These are phyloP conservation scores for Boletus reticuloceps DNA, from an alignment of 768 basidiomycete species.

Conservation along the genomic window DNA sequence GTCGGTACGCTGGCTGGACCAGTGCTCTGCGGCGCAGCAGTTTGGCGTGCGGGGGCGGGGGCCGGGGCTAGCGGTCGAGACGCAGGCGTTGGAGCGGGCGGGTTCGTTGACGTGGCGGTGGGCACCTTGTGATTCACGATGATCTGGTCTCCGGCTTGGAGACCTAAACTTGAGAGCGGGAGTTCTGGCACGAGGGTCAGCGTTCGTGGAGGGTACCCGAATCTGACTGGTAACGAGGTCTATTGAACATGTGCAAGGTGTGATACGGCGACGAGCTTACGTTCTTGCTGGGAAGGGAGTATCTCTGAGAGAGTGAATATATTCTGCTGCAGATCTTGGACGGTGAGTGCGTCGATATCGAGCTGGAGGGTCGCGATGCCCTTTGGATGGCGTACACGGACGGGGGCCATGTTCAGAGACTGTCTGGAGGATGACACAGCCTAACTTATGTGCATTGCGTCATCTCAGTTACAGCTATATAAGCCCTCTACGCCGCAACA, in stretches of 20 bases:
- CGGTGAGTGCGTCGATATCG: constrained; percentile 57
- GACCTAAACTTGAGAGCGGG: constrained; percentile 71
- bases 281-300: constrained; percentile 69
- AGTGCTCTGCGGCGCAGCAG: constrained; percentile 12
- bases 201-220: constrained; percentile 80
- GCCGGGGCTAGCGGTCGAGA: constrained; percentile 15
- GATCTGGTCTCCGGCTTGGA: constrained; percentile 80
- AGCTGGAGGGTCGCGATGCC: constrained; percentile 79
- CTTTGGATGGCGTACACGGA: constrained; percentile 83
- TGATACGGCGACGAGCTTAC: constrained; percentile 44
- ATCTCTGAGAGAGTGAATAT: constrained; percentile 70
- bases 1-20: constrained; percentile 60
- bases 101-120: constrained; percentile 8
- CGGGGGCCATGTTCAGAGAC: constrained; percentile 50
- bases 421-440: too few species aligned
- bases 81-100: constrained; percentile 8
- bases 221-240: constrained; percentile 51
- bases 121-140: constrained; percentile 57
- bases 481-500: constrained; percentile 12
- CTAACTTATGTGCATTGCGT: constrained; percentile 6
- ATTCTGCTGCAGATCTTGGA: constrained; percentile 72
- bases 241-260: neutral
- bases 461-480: constrained; percentile 10
- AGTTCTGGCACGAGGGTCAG: constrained; percentile 73
- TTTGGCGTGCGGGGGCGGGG: constrained; percentile 15